Evolutionary conservation across 805 yeast genomes (phyloP).

Genomic region (Candida lessepsii): DNA sequence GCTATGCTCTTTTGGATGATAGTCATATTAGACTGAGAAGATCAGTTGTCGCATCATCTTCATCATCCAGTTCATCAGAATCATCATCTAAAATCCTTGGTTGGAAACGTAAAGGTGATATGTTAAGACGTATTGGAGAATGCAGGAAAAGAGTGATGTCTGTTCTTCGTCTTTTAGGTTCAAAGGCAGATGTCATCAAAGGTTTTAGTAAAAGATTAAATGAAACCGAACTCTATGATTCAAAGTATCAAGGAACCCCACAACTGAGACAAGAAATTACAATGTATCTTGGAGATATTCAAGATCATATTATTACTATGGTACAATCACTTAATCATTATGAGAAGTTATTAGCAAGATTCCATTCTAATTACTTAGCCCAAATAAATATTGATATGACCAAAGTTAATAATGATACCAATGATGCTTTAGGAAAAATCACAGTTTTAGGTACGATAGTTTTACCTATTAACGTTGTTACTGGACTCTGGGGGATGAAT

Average conservation of each 20-base stretch:
- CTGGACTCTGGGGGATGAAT: slow-evolving; percentile 99
- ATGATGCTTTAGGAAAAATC: slow-evolving; percentile 91
- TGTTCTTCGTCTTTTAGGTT: slow-evolving; percentile 75
- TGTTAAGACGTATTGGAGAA: slow-evolving; percentile 93
- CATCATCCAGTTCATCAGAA: slow-evolving; percentile 3
- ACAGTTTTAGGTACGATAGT: slow-evolving; percentile 94
- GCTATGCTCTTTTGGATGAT: slow-evolving; percentile 11
- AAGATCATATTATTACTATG: slow-evolving; percentile 97
- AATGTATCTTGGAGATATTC: slow-evolving; percentile 94
- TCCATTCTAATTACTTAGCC: slow-evolving; percentile 95
- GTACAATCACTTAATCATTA: slow-evolving; percentile 92
- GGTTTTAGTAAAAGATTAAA: slow-evolving; percentile 89
- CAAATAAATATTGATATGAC: slow-evolving; percentile 98
- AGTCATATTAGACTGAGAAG: slow-evolving; percentile 3
- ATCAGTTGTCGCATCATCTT: slow-evolving; percentile 8
- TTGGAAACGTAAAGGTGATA: slow-evolving; percentile 92
- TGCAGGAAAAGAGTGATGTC: slow-evolving; percentile 94
- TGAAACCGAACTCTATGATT: slow-evolving; percentile 36
- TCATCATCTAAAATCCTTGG: slow-evolving; percentile 48
- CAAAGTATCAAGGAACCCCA: slow-evolving; percentile 33
- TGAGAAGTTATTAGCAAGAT: slow-evolving; percentile 87
- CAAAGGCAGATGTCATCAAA: slow-evolving; percentile 96
- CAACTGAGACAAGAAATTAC: slow-evolving; percentile 67
- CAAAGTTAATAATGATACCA: slow-evolving; percentile 92
- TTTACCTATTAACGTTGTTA: slow-evolving; percentile 89